These are phyloP conservation scores for Castanea mollissima DNA, from an alignment of 306 rosid species.

Conservation along the genomic window DNA sequence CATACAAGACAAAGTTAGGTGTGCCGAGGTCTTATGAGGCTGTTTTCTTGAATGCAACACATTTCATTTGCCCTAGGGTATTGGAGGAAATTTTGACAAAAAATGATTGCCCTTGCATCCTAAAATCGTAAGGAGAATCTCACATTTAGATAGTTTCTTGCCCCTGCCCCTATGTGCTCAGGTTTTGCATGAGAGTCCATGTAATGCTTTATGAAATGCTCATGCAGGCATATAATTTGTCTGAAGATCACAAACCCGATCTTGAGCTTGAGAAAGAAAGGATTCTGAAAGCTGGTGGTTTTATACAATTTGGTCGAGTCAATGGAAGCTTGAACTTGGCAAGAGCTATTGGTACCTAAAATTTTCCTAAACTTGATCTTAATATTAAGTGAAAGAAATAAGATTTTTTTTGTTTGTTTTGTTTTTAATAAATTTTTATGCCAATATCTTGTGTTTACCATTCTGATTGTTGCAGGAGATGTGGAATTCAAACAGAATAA, in stretches of 20 bases:
- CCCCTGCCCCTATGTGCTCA: not conserved
- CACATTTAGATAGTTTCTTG: constrained; percentile 1
- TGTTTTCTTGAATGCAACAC: not conserved
- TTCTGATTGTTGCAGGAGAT: constrained; percentile 61
- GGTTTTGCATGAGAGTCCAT: constrained; percentile 1
- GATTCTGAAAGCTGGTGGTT: constrained; percentile 92
- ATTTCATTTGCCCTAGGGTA: not conserved
- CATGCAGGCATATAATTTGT: constrained; percentile 80
- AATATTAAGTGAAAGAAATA: not conserved
- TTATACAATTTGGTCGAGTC: constrained; percentile 87
- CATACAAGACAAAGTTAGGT: not conserved
- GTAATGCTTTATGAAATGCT: constrained; percentile 17
- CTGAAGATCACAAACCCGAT: constrained; percentile 96
- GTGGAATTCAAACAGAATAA: constrained; percentile 85
- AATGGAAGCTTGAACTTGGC: constrained; percentile 94
- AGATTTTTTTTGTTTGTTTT: not conserved
- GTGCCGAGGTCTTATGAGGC: not conserved
- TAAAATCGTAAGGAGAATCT: constrained; percentile 4
- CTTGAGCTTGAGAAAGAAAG: constrained; percentile 85
- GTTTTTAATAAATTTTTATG: not conserved
- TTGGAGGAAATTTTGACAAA: constrained; percentile 1
- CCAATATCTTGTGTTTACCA: constrained; percentile 9
- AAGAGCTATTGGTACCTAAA: constrained; percentile 78
- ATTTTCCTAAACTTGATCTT: not conserved
- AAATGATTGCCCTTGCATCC: not conserved